Base-by-base conservation (phyloP, 257 asterid genomes). In the Petunia secreta region DNA sequence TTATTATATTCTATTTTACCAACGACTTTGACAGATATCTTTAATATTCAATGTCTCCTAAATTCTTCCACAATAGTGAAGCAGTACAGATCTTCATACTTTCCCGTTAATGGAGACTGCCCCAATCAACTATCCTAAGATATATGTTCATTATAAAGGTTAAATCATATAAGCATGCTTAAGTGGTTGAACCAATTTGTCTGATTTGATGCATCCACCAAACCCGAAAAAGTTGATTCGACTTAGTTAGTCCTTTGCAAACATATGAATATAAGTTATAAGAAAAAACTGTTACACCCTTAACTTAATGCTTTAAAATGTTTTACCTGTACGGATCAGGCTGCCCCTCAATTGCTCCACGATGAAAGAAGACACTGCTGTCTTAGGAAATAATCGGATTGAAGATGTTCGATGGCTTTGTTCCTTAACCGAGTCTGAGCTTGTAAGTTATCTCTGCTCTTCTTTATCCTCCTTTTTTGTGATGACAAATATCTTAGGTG, bases 381-480 rank as follows among this genome's bases (percentile, higher is more conserved):
- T 83, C 16, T 71, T 85, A 2, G 87, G 88, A 4, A 80, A 84
- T 48, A 90, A 89, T 82, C 86, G 84, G 55, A 83, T 91, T n/a
- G 93, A 91, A 79, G 95, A 94, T 81, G 94, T 90, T 11, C 87
- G 86, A 13, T 93, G 97, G 98, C 91, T 91, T 16, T 94, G 97
- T 85, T 94, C 98, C 39, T 83, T 94, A 75, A 76, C 91, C 0
- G 95, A 93, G 6, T 81, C 97, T 44, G 94, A 94, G 85, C 90
- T 94, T 40, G 98, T 92, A 81, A 85, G 91, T 66, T 15, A 50
- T 7, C 38, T 76, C 82, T 52, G 10, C 9, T 41, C 37, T 36
- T 25, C 2, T 5, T 3, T 54, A 75, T 40, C 80, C 44, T 53
- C 53, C 1, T 63, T 62, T 63, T 43, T 58, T 4, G 10, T 57